Base-by-base conservation (phyloP, 257 asterid genomes). In the Scutellaria barbata region DNA sequence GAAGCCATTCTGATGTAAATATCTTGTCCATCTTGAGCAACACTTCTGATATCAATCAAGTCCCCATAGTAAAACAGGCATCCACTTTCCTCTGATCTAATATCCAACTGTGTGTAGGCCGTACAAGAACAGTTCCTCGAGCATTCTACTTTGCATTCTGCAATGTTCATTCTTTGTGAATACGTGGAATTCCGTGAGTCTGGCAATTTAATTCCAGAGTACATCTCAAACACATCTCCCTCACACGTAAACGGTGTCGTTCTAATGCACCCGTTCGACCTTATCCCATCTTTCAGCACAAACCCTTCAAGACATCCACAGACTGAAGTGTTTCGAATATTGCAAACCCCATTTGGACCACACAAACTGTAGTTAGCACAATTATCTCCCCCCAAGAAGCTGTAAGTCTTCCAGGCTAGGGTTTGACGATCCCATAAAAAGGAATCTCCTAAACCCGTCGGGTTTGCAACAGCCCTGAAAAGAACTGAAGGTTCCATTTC, bases 41-140 rank as follows among this genome's bases (percentile, higher is more conserved):
- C 3, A 8, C 17, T 42, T 71, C 77, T 85, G 3, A 83, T 59
- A 30, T 85, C 88, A 35, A 75, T 33, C 75, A 85, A 83, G 11
- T 83, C 82, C 7, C 74, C 82, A 17, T 69, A 63, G 83, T 87
- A 83, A 62, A 71, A 55, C 83, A 85, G 11, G 76, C 90, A 85
- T 2, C 90, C 90, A 76, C 81, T 46, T 41, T 13, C 58, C 16
- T 67, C 46, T 9, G 14, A 14, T 5, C 76, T 67, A 1, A 75
- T 42, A 63, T 81, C 72, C 48, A 77, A 17, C 61, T 69, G 71
- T 11, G 69, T 30, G 55, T 74, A 85, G 0, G 90, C 88, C 69
- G 55, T 69, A 18, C 88, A 85, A 8, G 62, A 58, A 55, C 88
- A 83, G 33, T 83, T 79, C 56, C 55, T 62, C 33, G 18, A 69